Evolutionary conservation across 106 monocot species (phyloP), one percentile per base, ranked within the genome.

Genomic region (Xerophyta viscosa): DNA sequence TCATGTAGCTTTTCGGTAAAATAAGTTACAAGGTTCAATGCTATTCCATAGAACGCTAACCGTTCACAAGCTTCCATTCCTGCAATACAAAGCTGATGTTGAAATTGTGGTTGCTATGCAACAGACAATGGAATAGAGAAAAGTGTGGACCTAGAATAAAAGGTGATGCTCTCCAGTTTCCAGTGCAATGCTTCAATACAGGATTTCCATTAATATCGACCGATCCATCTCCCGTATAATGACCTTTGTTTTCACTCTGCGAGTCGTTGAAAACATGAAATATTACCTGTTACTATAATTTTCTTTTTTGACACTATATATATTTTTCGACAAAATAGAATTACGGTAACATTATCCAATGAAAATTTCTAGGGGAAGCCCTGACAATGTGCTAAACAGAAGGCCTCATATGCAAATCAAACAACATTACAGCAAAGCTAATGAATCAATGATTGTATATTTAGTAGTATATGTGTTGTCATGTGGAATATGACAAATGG

Each of bases 61-160:
- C 94, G 77, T 29, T 94, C 94, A 54, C 94, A 94, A 24, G 75
- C 88, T 49, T 88, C 94, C 27, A 41, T 88, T 28, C 94, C 88
- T 93, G 33, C 11, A 36, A 11, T 36, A 36, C 33, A 5, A 6
- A 36, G 33, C 33, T 11, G 50, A 13, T 13, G 13, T 9, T n/a
- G 17, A 18, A 25, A 45, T 26, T 37, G 22, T 10, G 4, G 10
- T 30, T 15, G 48, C 30, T 5, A 3, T 29, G 18, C 24, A 17
- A 3, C 6, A 33, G 10, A 10, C 43, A 8, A 44, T 6, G 10
- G 21, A 22, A 5, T 24, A 49, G 49, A 24, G 24, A 1, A 23
- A 11, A 20, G 25, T 24, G 8, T 24, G 49, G 22, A 29, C 29
- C 29, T 30, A 31, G 20, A 15, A 46, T 59, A 18, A 45, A 59